Evolutionary conservation across 805 yeast genomes (phyloP).

Genomic region (Saitoella complicata): DNA sequence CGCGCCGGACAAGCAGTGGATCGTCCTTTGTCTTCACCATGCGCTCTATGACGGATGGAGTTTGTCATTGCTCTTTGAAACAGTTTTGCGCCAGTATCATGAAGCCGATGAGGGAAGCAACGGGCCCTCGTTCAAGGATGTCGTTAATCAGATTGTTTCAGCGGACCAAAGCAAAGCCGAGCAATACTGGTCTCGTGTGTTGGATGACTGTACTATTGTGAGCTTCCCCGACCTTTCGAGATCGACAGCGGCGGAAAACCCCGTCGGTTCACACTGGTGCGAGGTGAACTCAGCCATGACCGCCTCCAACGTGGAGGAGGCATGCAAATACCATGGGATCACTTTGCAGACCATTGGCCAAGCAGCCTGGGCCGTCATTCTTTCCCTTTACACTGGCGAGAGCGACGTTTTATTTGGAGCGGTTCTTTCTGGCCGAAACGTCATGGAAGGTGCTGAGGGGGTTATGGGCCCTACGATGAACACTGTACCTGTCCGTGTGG

Average conservation of each 20-base stretch:
- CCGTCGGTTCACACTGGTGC: too few relatives aligned
- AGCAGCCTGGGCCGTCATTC: constrained; percentile 12
- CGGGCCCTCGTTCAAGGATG: too few relatives aligned
- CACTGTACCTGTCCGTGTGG: constrained; percentile 10
- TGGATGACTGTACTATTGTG: too few relatives aligned
- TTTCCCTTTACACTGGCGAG: constrained; percentile 11
- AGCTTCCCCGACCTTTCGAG: too few relatives aligned
- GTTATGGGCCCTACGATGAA: constrained; percentile 12
- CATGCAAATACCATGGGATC: not conserved
- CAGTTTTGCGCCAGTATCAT: too few relatives aligned
- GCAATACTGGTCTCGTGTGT: too few relatives aligned
- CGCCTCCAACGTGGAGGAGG: not conserved
- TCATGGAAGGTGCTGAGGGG: constrained; percentile 1
- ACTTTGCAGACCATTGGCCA: constrained; percentile 9
- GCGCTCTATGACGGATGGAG: constrained; percentile 3
- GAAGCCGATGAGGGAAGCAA: too few relatives aligned
- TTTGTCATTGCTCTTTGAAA: not conserved
- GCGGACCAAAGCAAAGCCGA: too few relatives aligned
- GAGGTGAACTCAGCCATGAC: too few relatives aligned
- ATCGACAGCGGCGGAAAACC: too few relatives aligned
- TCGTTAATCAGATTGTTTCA: too few relatives aligned
- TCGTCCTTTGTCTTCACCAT: not conserved
- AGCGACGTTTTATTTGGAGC: constrained; percentile 8
- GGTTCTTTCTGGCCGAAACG: constrained; percentile 12
- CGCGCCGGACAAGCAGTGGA: too few relatives aligned